A percentile compares a stretch with the other conserved stretches of the same genome.
Evolutionary conservation across 1,139 yeast genomes (phyloP).

Genomic region (Taphrina sp.): DNA sequence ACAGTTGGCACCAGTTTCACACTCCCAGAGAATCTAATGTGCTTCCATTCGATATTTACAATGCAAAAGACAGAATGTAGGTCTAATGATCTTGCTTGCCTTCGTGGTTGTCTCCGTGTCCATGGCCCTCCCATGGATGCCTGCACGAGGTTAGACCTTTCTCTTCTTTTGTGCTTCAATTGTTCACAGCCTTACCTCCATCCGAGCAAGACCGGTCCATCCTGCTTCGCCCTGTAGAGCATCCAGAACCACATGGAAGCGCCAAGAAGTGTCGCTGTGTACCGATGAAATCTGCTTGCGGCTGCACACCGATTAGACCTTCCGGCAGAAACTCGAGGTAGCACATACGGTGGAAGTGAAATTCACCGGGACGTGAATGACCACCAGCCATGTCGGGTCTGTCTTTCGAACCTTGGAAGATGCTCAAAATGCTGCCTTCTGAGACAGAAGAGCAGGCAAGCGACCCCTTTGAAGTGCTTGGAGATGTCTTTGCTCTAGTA

Average conservation of each 20-base stretch:
- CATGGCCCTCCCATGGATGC: constrained; percentile 33
- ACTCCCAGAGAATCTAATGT: too few relatives aligned
- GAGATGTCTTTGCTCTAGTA: too few relatives aligned
- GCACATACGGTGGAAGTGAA: constrained; percentile 24
- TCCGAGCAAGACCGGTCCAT: constrained; percentile 46
- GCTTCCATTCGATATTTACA: background rate
- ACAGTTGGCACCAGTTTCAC: too few relatives aligned
- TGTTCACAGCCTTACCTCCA: constrained; percentile 2
- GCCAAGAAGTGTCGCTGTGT: constrained; percentile 52
- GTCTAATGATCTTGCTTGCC: constrained; percentile 22
- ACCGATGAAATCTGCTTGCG: constrained; percentile 23
- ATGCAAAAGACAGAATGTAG: background rate
- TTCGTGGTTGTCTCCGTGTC: constrained; percentile 28
- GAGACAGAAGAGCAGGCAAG: too few relatives aligned
- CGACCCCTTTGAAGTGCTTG: too few relatives aligned
- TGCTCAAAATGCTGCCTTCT: too few relatives aligned
- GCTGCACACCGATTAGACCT: constrained; percentile 1
- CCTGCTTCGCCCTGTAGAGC: constrained; percentile 64
- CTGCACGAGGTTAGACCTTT: background rate
- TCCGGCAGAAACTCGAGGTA: background rate
- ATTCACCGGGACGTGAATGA: constrained; percentile 25
- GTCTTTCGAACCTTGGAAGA: too few relatives aligned
- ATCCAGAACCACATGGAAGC: constrained; percentile 89
- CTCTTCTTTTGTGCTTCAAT: background rate
- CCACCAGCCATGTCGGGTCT: too few relatives aligned